Percentiles rank a stretch among this genome's conserved stretches.
Conservation (phyloP, 768 basidiomycete species). For the Tylopilus sp. region DNA sequence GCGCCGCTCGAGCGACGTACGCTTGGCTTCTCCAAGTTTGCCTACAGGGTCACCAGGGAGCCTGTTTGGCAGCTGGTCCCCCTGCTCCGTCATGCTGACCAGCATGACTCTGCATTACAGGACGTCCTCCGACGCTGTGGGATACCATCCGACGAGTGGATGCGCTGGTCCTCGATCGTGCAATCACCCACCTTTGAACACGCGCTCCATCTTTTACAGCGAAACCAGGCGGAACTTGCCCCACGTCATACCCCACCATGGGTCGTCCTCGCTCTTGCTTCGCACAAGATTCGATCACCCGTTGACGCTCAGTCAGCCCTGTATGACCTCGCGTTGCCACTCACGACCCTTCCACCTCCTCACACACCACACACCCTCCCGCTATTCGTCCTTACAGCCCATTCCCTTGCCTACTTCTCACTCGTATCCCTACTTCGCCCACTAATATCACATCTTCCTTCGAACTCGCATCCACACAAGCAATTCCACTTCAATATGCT, state of each 20-base stretch:
- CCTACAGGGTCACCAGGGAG: conserved; percentile 35
- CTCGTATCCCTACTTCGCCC: conserved; percentile 45
- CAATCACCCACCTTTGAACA: conserved; percentile 32
- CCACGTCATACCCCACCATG: conserved; percentile 41
- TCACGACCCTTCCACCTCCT: conserved; percentile 33
- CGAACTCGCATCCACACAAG: conserved; percentile 11
- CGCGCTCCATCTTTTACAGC: conserved; percentile 26
- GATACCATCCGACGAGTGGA: conserved; percentile 37
- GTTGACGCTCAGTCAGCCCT: conserved; percentile 43
- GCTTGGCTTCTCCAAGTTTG: conserved; percentile 29
- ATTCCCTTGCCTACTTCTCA: conserved; percentile 48
- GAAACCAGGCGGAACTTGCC: background rate
- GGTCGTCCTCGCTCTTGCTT: conserved; percentile 51
- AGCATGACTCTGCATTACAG: background rate
- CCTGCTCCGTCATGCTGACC: conserved; percentile 25
- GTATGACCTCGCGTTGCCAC: conserved; percentile 40
- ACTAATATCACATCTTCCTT: conserved; percentile 35
- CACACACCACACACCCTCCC: conserved; percentile 7
- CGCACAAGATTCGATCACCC: conserved; percentile 43
- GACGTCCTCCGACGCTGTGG: conserved; percentile 31
- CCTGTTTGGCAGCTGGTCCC: conserved; percentile 43
- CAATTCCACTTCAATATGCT: conserved; percentile 49
- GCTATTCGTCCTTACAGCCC: conserved; percentile 28
- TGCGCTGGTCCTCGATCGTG: conserved; percentile 38
- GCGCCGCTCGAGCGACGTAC: conserved; percentile 19